Evolutionary conservation across 2,329 filamentous ascomycete genomes (phyloP).

Genomic region (Aureobasidium sp.): DNA sequence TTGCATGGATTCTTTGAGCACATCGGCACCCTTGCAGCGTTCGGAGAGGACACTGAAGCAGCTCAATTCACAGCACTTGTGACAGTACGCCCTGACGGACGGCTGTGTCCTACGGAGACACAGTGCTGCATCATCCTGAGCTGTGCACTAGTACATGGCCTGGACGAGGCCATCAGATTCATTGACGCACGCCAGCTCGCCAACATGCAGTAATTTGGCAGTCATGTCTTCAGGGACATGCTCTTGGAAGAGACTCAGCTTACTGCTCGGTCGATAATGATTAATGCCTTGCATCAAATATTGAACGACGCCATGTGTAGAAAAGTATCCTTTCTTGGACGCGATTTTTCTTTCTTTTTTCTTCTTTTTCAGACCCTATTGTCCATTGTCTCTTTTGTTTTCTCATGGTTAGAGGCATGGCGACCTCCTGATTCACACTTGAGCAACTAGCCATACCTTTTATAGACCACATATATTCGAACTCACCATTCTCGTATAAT

Average conservation of each 20-base stretch:
- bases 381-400: not conserved
- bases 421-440: not conserved
- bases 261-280: not conserved
- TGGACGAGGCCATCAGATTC: not conserved
- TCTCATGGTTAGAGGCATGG: too few species aligned
- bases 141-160: not conserved
- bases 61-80: too few species aligned
- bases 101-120: not conserved
- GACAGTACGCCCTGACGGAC: not conserved
- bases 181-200: not conserved
- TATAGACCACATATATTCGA: not conserved
- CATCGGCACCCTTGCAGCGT: not conserved
- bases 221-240: not conserved
- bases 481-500: not conserved
- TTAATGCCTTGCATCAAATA: constrained; percentile 4
- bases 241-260: not conserved
- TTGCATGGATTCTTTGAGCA: not conserved
- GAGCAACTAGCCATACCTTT: not conserved
- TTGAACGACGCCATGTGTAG: not conserved
- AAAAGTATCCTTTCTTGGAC: not conserved
- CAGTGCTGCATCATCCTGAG: not conserved
- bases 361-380: not conserved
- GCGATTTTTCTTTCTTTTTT: not conserved
- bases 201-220: not conserved
- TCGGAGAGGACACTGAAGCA: not conserved